Evolutionary conservation across 2,329 filamentous ascomycete species (phyloP), one percentile per base, ranked within the genome.

Genomic region (Colletotrichum salicis): DNA sequence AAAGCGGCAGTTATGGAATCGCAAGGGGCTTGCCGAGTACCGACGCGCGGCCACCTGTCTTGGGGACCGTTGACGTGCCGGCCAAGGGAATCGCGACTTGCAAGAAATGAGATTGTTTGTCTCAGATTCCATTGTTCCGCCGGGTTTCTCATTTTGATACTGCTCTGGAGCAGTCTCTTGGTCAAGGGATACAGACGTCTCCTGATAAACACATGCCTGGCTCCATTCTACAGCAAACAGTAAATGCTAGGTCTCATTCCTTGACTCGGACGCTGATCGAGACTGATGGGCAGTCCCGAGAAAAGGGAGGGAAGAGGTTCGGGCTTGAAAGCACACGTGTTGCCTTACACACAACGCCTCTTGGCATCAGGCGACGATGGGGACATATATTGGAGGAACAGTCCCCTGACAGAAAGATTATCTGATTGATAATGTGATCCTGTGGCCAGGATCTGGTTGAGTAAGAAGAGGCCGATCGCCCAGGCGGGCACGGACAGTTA

Each of bases 341-440:
- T 64, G 48, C 1, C 24, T 35, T 24, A 10, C 48, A 29, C 27
- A 67, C 52, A 13, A 55, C 33, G 27, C 27, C 48, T 60, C 55
- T 66, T 45, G 55, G 55, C 59, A 3, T 35, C 8, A 41, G 24
- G 55, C 10, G 22, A 58, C 12, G 15, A 48, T 24, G 13, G 13
- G 48, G 24, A 62, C 35, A 22, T 27, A 61, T 35, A 35, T 31
- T 37, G 55, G 33, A 41, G 15, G 45, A 31, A 12, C 29, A 45
- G 11, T 59, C 1, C 24, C 22, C 29, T 33, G 67, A 1, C 19
- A 52, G 19, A 11, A 33, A 67, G 63, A 70, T 67, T 62, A 70
- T 70, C 63, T 56, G 68, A 70, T 70, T 70, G 68, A 70, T 67
- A 67, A 67, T 4, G 10, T 64, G 29, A 3, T 65, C 41, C 24